Base-by-base conservation (phyloP, 1,284 basidiomycete genomes). In the Sporisorium graminicola region DNA sequence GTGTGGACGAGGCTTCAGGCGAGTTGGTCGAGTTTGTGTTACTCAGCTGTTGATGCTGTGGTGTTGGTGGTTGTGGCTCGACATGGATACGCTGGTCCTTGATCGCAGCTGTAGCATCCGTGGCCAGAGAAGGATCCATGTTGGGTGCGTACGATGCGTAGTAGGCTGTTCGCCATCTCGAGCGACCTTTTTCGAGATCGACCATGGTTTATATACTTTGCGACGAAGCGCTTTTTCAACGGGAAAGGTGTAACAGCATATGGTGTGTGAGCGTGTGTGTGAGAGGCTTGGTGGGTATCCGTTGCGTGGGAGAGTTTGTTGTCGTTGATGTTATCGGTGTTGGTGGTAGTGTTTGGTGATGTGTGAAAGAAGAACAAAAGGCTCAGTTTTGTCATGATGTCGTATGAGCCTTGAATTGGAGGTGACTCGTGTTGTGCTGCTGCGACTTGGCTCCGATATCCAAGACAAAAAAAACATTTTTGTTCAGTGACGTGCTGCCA, bases 21-120 rank as follows among this genome's bases (percentile, higher is more conserved):
- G 65, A 69, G 2, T 26, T 16, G 5, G 46, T 43, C 10, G 56
- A 55, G 26, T n/a, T 24, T 18, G 52, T 56, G 22, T 57, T 56
- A 57, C 49, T 60, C 22, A 54, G 61, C 22, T 42, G 22, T 2
- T 50, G 20, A n/a, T 42, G 59, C 5, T 54, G 46, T 1, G 7
- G 24, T 9, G 40, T n/a, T 14, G 40, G 42, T 12, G 8, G n/a
- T 18, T 14, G 24, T 18, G 6, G 6, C 4, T 43, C 37, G 37
- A n/a, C 37, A 40, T 40, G 4, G 37, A 4, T 40, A 8, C n/a
- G 14, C 12, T 55, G 7, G 7, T 35, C 40, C 22, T 27, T 26
- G 8, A 56, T 24, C 6, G 54, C 42, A 16, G 58, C 35, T 6
- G 47, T 40, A 2, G 16, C n/a, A 33, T 59, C 47, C 20, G 35